A percentile compares a stretch with the other conserved stretches of the same genome.
Evolutionary conservation across 768 basidiomycete species (phyloP).

Genomic region (Lentinula detonsa): DNA sequence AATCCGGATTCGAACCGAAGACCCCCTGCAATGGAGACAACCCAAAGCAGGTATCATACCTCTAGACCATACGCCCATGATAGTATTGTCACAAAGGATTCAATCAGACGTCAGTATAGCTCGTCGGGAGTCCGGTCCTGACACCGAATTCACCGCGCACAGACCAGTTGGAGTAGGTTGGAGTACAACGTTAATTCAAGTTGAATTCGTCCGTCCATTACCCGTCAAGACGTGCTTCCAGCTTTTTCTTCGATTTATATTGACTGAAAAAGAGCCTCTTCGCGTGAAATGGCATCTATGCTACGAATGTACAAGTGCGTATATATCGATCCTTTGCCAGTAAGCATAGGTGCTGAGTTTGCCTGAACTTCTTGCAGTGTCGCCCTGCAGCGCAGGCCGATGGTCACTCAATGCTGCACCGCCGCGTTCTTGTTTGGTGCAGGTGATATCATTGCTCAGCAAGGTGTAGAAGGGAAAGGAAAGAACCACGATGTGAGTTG

Average conservation of each 20-base stretch:
- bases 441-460: constrained; percentile 84
- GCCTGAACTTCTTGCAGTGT: constrained; percentile 30
- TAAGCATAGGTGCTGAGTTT: neutral
- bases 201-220: neutral
- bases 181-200: neutral
- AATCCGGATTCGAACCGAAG: constrained; percentile 8
- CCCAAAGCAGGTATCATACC: constrained; percentile 8
- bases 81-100: too few relatives aligned
- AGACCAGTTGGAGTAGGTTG: neutral
- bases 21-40: constrained; percentile 2
- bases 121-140: neutral
- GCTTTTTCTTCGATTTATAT: neutral
- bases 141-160: neutral
- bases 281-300: constrained; percentile 33
- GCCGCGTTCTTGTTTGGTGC: constrained; percentile 65
- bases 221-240: neutral
- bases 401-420: constrained; percentile 58
- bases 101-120: too few relatives aligned
- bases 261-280: neutral
- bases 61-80: constrained; percentile 7
- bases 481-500: constrained; percentile 66
- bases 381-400: constrained; percentile 53
- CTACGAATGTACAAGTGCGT: constrained; percentile 37
- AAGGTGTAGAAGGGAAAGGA: constrained; percentile 70
- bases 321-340: neutral